Base-by-base conservation (phyloP, 2,329 filamentous ascomycete genomes). In the Aspergillus fumigatus region DNA sequence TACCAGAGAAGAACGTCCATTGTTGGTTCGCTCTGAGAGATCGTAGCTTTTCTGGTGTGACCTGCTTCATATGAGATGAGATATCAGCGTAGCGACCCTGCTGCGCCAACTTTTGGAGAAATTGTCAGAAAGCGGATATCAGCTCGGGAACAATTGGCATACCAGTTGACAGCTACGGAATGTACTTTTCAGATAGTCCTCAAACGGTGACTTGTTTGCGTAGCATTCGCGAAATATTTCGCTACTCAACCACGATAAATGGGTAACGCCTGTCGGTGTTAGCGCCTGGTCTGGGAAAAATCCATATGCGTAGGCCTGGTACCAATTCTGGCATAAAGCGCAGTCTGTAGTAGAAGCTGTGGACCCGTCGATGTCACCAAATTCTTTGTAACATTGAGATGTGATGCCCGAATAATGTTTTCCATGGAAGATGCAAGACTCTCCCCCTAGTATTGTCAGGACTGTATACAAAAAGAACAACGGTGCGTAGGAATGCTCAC, bases 221-320 rank as follows among this genome's bases (percentile, higher is more conserved):
- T 96, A 88, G 61, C 89, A 92, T 53, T 86, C 82, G 17, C 92
- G 79, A 56, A 96, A 92, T 0, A 90, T 79, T 60, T 95, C 88
- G 66, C 86, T 80, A 73, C 43, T 88, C 81, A 63, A 85, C 71
- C 74, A 76, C 9, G 79, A 71, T 29, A 86, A 73, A 62, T 84
- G 80, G 8, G 76, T 76, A 41, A 84, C 74, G 4, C 84, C 81
- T 80, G 53, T 21, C 35, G 69, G 26, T 14, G 21, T 67, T 51
- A 69, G 21, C 26, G 62, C 23, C 19, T 40, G 21, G 26, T 53
- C 9, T 1, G 2, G 8, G 25, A 21, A 21, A 21, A 10, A 23
- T 35, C 17, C 8, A 1, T 11, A 41, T 48, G 40, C 5, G 17
- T 21, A 21, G 43, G 26, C n/a, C 7, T 69, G 56, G 81, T 74